Conservation (phyloP, 768 basidiomycete genomes). For the Boletus rubroflammeus region DNA sequence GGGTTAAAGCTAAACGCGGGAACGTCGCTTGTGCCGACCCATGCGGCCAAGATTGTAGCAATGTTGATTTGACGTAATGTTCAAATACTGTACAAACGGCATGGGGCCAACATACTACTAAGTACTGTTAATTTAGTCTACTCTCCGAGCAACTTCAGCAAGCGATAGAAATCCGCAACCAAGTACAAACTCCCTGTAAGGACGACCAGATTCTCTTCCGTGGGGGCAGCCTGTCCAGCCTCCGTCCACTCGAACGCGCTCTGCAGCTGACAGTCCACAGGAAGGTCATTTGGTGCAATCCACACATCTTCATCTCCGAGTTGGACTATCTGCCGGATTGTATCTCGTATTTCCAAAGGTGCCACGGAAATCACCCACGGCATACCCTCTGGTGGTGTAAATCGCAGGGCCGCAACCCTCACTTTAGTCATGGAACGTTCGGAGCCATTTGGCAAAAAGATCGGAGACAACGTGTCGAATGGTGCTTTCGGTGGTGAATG, state of each 20-base stretch:
- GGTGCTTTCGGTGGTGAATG: slow-evolving; percentile 85
- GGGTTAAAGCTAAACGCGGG: not conserved
- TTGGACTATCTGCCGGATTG: slow-evolving; percentile 42
- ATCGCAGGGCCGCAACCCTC: slow-evolving; percentile 54
- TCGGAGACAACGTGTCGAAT: slow-evolving; percentile 61
- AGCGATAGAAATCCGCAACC: slow-evolving; percentile 87
- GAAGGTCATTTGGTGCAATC: slow-evolving; percentile 34
- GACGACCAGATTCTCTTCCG: slow-evolving; percentile 50
- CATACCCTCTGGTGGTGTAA: slow-evolving; percentile 85
- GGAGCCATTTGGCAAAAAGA: slow-evolving; percentile 46
- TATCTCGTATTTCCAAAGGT: slow-evolving; percentile 45
- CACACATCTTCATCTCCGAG: slow-evolving; percentile 42
- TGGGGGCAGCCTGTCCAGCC: not conserved
- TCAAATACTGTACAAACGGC: not conserved
- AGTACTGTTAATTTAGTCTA: not conserved
- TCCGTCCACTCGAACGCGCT: slow-evolving; percentile 50
- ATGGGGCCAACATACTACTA: too few relatives aligned
- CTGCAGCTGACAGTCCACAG: slow-evolving; percentile 35
- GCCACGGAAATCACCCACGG: slow-evolving; percentile 81
- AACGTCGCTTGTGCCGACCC: not conserved
- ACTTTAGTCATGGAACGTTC: slow-evolving; percentile 29
- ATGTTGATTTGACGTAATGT: not conserved
- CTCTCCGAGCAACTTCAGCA: slow-evolving; percentile 24
- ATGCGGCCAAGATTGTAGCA: not conserved
- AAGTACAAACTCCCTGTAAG: slow-evolving; percentile 92